These are phyloP conservation scores for Epichloe festucae DNA, from an alignment of 2,329 filamentous ascomycete species.

Conservation along the genomic window DNA sequence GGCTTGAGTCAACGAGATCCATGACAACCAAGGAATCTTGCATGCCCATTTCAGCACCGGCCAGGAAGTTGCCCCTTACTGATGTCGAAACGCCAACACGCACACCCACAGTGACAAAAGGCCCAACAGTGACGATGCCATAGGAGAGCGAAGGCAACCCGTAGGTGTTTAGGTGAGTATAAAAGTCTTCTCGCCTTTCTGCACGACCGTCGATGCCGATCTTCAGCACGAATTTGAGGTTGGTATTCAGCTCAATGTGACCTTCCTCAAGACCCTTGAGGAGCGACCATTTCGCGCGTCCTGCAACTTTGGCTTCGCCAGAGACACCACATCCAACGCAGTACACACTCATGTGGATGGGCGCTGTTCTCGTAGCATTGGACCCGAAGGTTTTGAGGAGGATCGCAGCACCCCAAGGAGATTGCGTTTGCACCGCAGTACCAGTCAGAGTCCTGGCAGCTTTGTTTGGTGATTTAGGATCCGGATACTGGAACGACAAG, in stretches of 20 bases:
- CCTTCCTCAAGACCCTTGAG: conserved; percentile 12
- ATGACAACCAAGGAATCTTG: conserved; percentile 7
- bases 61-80: conserved; percentile 15
- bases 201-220: conserved; percentile 18
- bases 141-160: conserved; percentile 14
- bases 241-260: conserved; percentile 3
- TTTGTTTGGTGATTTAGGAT: conserved; percentile 1
- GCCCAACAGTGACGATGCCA: conserved; percentile 15
- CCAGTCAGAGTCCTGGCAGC: neutral
- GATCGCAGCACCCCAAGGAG: conserved; percentile 4
- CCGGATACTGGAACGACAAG: conserved; percentile 11
- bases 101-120: conserved; percentile 13
- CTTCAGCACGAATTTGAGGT: conserved; percentile 14
- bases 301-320: conserved; percentile 2
- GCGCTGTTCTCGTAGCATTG: neutral
- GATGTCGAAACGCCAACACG: conserved; percentile 12
- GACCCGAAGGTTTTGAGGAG: conserved; percentile 1
- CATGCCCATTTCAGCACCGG: conserved; percentile 16
- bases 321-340: conserved; percentile 5
- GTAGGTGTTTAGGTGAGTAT: conserved; percentile 11
- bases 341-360: neutral
- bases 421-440: neutral
- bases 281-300: conserved; percentile 4
- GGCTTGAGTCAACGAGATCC: conserved; percentile 12
- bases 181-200: conserved; percentile 10